Percentiles rank a stretch among this genome's conserved stretches.
These are phyloP conservation scores for Fusarium poae DNA, from an alignment of 2,329 filamentous ascomycete genomes.

Conservation along the genomic window DNA sequence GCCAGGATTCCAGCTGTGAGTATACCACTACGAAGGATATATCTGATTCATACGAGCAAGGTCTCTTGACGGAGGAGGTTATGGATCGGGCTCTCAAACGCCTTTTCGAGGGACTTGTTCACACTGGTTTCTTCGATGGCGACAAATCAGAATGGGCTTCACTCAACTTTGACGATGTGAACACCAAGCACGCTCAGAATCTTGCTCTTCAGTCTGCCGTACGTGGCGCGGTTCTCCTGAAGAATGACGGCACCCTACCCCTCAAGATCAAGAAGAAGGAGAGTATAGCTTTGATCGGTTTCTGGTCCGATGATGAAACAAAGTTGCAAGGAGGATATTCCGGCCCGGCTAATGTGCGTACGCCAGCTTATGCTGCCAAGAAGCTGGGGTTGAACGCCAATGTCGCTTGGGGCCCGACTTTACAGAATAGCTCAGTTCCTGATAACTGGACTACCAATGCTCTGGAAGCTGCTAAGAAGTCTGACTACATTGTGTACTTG, in stretches of 20 bases:
- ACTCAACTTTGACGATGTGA: constrained; percentile 1
- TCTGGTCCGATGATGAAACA: constrained; percentile 10
- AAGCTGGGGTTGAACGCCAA: background rate
- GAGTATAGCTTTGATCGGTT: background rate
- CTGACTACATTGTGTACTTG: constrained; percentile 10
- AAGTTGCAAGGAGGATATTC: constrained; percentile 4
- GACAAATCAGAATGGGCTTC: constrained; percentile 13
- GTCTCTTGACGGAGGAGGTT: constrained; percentile 12
- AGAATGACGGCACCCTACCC: background rate
- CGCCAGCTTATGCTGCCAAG: background rate
- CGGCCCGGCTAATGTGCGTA: constrained; percentile 1
- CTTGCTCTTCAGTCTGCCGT: constrained; percentile 1
- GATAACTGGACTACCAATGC: constrained; percentile 17
- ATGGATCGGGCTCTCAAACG: constrained; percentile 8
- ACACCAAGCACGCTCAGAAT: background rate
- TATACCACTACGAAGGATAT: constrained; percentile 22
- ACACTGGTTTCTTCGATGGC: constrained; percentile 18
- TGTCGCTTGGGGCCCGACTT: constrained; percentile 2
- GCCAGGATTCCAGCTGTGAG: constrained; percentile 20
- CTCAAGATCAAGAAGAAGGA: constrained; percentile 3
- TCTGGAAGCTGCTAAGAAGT: background rate
- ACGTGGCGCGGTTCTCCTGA: constrained; percentile 7
- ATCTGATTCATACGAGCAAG: constrained; percentile 8
- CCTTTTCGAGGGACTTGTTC: constrained; percentile 8
- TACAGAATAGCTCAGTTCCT: background rate